These are phyloP conservation scores for Ophiocytium majus DNA, from an alignment of 352 stramenopile genomes.

Conservation along the genomic window DNA sequence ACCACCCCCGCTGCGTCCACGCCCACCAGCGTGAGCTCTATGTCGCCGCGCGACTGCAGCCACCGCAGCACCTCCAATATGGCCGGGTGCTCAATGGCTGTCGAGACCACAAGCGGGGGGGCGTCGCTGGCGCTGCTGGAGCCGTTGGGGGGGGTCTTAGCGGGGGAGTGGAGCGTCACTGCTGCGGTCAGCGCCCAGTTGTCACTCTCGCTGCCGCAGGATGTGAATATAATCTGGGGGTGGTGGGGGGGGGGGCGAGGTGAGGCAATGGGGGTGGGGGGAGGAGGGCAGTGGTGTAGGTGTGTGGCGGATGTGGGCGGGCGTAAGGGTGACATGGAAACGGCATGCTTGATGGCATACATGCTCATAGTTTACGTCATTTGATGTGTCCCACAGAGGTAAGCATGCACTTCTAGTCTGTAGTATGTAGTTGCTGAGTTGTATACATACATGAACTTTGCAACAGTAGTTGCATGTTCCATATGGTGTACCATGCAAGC, in stretches of 20 bases:
- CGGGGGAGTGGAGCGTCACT: not conserved
- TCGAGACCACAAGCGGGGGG: conserved; percentile 80
- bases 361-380: too few relatives aligned
- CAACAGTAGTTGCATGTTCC: too few relatives aligned
- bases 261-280: too few relatives aligned
- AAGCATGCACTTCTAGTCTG: too few relatives aligned
- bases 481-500: too few relatives aligned
- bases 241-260: conserved; percentile 26
- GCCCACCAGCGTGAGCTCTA: conserved; percentile 66
- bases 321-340: too few relatives aligned
- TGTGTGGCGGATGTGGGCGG: too few relatives aligned
- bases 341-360: too few relatives aligned
- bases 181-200: conserved; percentile 63
- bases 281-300: too few relatives aligned
- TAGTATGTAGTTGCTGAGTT: too few relatives aligned
- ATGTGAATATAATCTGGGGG: conserved; percentile 49
- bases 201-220: conserved; percentile 76
- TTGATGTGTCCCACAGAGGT: too few relatives aligned
- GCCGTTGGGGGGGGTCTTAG: not conserved
- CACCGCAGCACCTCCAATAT: conserved; percentile 74
- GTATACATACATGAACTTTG: too few relatives aligned
- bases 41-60: conserved; percentile 49
- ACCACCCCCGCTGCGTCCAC: conserved; percentile 71
- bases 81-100: conserved; percentile 86
- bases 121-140: not conserved